Conservation (phyloP, 1,284 basidiomycete species). For the Leccinum glutinopallens region DNA sequence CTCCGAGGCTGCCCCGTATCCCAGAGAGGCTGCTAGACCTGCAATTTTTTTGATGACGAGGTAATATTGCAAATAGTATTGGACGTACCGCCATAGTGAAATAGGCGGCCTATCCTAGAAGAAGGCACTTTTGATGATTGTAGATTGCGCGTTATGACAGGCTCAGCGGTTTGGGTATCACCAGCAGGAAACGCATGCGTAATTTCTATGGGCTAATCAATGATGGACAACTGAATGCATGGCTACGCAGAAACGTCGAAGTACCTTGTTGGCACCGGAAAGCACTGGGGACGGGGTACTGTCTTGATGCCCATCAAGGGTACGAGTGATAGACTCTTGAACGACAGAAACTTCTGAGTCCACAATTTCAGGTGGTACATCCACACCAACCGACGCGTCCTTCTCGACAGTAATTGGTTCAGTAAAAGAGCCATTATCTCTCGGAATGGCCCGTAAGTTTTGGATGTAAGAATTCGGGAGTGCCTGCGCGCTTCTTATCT, state of each 20-base stretch:
- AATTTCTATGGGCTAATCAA: conserved; percentile 17
- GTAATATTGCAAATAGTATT: neutral
- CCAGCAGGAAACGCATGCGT: neutral
- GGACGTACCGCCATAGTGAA: conserved; percentile 87
- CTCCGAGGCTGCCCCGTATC: conserved; percentile 71
- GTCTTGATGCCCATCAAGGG: neutral
- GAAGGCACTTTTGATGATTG: conserved; percentile 86
- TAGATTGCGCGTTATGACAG: conserved; percentile 46
- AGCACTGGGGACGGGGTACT: neutral
- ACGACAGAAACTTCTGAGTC: neutral
- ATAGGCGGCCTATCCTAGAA: conserved; percentile 82
- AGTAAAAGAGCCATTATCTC: neutral
- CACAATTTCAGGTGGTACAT: neutral
- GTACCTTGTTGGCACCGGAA: conserved; percentile 9
- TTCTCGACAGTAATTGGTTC: neutral
- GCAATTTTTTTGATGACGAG: neutral
- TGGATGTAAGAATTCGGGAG: conserved; percentile 10
- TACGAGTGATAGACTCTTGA: neutral
- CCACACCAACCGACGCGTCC: neutral
- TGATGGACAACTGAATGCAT: neutral
- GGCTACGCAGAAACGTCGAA: neutral
- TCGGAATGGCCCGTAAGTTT: neutral
- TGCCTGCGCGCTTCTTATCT: conserved; percentile 54
- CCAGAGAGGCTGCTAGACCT: conserved; percentile 75
- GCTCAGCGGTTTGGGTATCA: conserved; percentile 6